Evolutionary conservation across 2,329 filamentous ascomycete genomes (phyloP).

Genomic region (Biscogniauxia sp.): DNA sequence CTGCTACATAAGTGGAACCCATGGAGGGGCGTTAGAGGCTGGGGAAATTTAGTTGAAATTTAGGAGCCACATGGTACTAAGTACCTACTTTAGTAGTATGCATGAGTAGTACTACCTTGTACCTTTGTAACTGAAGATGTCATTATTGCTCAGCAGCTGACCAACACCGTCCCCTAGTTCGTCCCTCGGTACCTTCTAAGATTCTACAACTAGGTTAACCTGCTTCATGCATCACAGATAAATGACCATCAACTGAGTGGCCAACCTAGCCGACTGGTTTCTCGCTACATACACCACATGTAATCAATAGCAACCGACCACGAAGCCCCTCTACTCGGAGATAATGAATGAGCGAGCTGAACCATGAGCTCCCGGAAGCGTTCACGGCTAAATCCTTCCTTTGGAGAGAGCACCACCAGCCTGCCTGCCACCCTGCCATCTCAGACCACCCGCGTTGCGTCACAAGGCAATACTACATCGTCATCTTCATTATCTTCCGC

Average conservation of each 20-base stretch:
- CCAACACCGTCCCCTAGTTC: background rate
- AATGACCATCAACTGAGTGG: background rate
- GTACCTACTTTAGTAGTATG: too few relatives aligned
- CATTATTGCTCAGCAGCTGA: background rate
- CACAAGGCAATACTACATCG: conserved; percentile 15
- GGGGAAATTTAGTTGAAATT: too few relatives aligned
- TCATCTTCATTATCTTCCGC: conserved; percentile 3
- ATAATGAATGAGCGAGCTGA: conserved; percentile 6
- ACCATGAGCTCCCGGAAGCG: conserved; percentile 44
- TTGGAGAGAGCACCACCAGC: conserved; percentile 22
- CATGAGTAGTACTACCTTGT: too few relatives aligned
- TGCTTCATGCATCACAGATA: background rate
- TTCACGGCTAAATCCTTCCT: conserved; percentile 35
- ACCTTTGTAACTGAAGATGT: background rate
- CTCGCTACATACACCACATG: background rate
- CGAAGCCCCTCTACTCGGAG: conserved; percentile 3
- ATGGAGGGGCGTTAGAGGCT: too few relatives aligned
- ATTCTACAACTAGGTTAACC: background rate
- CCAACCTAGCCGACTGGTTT: background rate
- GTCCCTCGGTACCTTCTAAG: background rate
- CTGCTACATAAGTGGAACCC: too few relatives aligned
- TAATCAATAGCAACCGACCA: conserved; percentile 3
- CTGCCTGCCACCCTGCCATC: conserved; percentile 18
- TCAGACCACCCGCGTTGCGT: conserved; percentile 23
- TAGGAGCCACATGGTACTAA: too few relatives aligned